A percentile compares a stretch with the other conserved stretches of the same genome.
Evolutionary conservation across 2,329 filamentous ascomycete genomes (phyloP).

Genomic region (Truncatella angustata): DNA sequence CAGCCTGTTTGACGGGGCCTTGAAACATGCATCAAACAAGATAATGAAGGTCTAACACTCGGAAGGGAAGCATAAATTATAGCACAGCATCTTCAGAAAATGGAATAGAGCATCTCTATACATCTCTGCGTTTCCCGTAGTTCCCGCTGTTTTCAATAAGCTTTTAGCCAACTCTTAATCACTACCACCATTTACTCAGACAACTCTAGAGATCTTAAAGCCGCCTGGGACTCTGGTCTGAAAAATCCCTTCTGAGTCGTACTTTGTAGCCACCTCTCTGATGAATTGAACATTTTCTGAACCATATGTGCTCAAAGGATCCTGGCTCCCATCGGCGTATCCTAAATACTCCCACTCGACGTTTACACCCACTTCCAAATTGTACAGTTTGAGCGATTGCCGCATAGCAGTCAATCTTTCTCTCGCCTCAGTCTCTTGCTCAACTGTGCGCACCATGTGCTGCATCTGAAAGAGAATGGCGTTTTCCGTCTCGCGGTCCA

Average conservation of each 20-base stretch:
- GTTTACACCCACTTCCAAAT: constrained; percentile 9
- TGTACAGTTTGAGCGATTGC: constrained; percentile 24
- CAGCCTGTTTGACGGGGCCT: no score
- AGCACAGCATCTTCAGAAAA: no score
- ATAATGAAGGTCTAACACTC: no score
- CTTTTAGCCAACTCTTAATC: no score
- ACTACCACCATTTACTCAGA: no score
- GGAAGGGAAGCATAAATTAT: no score
- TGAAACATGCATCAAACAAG: no score
- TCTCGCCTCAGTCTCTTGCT: constrained; percentile 24
- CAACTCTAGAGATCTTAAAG: constrained; percentile 29
- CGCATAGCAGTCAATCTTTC: constrained; percentile 28
- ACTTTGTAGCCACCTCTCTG: constrained; percentile 29
- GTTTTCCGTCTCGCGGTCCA: constrained; percentile 32
- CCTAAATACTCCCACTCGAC: constrained; percentile 36
- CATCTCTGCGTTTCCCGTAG: no score
- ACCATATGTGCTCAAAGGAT: constrained; percentile 32
- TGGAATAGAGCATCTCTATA: no score
- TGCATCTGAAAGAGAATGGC: constrained; percentile 28
- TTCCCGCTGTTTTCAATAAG: no score
- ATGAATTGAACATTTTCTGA: constrained; percentile 28
- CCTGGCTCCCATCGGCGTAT: constrained; percentile 32
- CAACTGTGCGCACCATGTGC: constrained; percentile 28
- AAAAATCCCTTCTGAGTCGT: constrained; percentile 35
- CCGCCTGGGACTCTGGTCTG: constrained; percentile 35